Percentiles rank a stretch among this genome's conserved stretches.
Evolutionary conservation across 805 yeast species (phyloP).

Genomic region (Cyberlindnera mrakii): DNA sequence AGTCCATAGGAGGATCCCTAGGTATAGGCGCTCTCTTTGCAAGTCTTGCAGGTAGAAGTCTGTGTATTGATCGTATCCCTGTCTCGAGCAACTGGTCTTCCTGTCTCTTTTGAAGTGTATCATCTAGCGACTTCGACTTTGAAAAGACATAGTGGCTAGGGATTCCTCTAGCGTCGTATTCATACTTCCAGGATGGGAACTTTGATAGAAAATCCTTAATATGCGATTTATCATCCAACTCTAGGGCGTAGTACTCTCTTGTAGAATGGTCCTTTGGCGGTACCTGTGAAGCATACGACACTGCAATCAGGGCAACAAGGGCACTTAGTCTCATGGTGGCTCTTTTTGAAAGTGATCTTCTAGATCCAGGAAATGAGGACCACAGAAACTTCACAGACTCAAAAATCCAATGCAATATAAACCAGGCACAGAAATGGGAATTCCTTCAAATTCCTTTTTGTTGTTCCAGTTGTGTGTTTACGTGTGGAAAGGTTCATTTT

Average conservation of each 20-base stretch:
- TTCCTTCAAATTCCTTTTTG: too few relatives aligned
- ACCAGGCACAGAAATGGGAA: too few relatives aligned
- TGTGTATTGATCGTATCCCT: constrained; percentile 44
- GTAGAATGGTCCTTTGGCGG: constrained; percentile 43
- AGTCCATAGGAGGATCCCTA: constrained; percentile 37
- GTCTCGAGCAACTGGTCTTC: constrained; percentile 4
- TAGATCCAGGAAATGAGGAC: too few relatives aligned
- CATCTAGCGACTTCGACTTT: constrained; percentile 26
- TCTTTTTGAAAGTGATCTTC: too few relatives aligned
- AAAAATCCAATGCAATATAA: too few relatives aligned
- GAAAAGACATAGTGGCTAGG: constrained; percentile 67
- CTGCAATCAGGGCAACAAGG: constrained; percentile 3
- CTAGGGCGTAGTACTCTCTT: constrained; percentile 59
- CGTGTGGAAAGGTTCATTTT: too few relatives aligned
- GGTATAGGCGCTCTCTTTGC: constrained; percentile 54
- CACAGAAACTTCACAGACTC: too few relatives aligned
- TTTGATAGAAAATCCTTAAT: constrained; percentile 27
- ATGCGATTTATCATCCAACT: constrained; percentile 33
- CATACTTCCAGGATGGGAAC: constrained; percentile 47
- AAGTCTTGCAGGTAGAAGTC: constrained; percentile 48
- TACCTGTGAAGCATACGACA: constrained; percentile 11
- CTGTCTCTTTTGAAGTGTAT: constrained; percentile 13
- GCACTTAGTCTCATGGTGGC: too few relatives aligned
- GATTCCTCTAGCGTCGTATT: constrained; percentile 57
- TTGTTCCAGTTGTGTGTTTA: too few relatives aligned